Evolutionary conservation across 2,329 filamentous ascomycete genomes (phyloP).

Genomic region (Amesomyces nigricolor): DNA sequence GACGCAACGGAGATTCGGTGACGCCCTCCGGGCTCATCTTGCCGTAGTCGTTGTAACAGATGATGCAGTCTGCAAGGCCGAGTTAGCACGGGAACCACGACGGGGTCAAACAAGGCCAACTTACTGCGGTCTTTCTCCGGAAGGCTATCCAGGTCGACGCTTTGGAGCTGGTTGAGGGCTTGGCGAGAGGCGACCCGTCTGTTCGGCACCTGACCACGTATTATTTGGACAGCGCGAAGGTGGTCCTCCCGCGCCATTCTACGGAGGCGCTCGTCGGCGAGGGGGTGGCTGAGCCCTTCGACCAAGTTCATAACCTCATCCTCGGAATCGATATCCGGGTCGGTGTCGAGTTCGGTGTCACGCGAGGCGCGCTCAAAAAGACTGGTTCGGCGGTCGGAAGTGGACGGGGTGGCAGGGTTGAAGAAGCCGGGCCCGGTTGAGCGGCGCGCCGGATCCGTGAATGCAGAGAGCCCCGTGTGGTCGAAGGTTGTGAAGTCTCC

Average conservation of each 20-base stretch:
- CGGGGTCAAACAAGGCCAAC: slow-evolving; percentile 20
- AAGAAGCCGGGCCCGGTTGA: too few species aligned
- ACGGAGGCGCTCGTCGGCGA: slow-evolving; percentile 3
- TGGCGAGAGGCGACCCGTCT: slow-evolving; percentile 45
- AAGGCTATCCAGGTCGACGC: slow-evolving; percentile 41
- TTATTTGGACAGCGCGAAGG: slow-evolving; percentile 40
- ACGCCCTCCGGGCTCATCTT: slow-evolving; percentile 52
- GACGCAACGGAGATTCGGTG: slow-evolving; percentile 49
- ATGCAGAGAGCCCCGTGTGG: too few species aligned
- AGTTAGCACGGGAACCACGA: slow-evolving; percentile 13
- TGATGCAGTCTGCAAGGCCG: slow-evolving; percentile 47
- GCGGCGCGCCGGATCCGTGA: too few species aligned
- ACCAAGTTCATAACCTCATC: slow-evolving; percentile 22
- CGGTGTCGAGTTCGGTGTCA: slow-evolving; percentile 22
- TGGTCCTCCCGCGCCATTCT: slow-evolving; percentile 30
- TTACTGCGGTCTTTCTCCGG: slow-evolving; percentile 44
- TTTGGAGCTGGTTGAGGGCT: slow-evolving; percentile 43
- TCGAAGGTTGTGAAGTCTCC: too few species aligned
- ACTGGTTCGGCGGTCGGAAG: not conserved
- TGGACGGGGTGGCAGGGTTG: not conserved
- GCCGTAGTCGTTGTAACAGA: slow-evolving; percentile 60
- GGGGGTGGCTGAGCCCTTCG: slow-evolving; percentile 10
- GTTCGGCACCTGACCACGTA: slow-evolving; percentile 40
- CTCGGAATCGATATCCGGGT: slow-evolving; percentile 24
- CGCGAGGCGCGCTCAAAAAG: not conserved